A percentile compares a stretch with the other conserved stretches of the same genome.
These are phyloP conservation scores for Chrysosporium queenslandicum DNA, from an alignment of 2,329 filamentous ascomycete genomes.

Conservation along the genomic window DNA sequence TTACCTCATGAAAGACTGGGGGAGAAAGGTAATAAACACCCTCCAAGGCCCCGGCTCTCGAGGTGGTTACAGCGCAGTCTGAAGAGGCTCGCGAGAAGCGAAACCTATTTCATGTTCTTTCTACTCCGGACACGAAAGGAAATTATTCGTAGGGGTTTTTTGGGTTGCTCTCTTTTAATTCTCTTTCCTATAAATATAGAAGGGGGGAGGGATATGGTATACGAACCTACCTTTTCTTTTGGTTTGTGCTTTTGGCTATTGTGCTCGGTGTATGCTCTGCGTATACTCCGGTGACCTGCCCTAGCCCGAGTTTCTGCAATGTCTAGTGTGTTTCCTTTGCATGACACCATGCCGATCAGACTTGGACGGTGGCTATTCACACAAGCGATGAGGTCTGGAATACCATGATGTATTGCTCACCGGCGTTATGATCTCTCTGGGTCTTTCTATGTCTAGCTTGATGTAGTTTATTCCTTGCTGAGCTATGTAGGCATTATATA, in stretches of 20 bases:
- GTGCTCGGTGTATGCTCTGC: not conserved
- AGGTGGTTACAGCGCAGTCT: slow-evolving; percentile 92
- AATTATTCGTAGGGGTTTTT: not conserved
- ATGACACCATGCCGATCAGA: not conserved
- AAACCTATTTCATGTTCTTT: too few species aligned
- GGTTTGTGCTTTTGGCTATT: not conserved
- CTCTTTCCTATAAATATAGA: not conserved
- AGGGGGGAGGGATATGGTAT: not conserved
- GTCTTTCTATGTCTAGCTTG: not conserved
- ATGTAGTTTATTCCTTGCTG: not conserved
- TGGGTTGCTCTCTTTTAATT: not conserved
- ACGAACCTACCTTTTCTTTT: not conserved
- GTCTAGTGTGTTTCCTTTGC: not conserved
- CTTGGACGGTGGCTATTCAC: not conserved
- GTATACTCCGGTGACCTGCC: too few species aligned
- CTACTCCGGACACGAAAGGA: not conserved
- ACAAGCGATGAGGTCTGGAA: not conserved
- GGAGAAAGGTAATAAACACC: slow-evolving; percentile 66
- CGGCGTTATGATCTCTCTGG: not conserved
- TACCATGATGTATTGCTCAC: slow-evolving; percentile 2
- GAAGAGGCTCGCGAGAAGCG: too few species aligned
- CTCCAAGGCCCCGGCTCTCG: slow-evolving; percentile 73
- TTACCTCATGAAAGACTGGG: slow-evolving; percentile 84
- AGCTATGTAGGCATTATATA: too few species aligned
- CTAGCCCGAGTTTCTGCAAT: too few species aligned